Base-by-base conservation (phyloP, 2,329 filamentous ascomycete genomes). In the Epichloe gansuensis region DNA sequence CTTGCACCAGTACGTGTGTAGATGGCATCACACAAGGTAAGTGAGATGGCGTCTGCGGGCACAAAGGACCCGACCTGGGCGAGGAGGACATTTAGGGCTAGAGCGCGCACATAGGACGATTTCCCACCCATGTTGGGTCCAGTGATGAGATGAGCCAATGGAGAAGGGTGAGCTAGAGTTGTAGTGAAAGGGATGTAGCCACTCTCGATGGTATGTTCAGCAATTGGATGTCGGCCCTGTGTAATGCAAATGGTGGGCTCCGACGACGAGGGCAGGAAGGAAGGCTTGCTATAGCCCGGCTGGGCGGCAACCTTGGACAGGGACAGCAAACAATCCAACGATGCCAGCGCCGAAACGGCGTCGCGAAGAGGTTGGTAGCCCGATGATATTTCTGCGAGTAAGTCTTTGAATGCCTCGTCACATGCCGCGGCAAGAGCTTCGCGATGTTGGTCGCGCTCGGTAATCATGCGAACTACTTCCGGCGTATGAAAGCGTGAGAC, bases 91-190 rank as follows among this genome's bases (percentile, higher is more conserved):
- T 97, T 89, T 6, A 98, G 80, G 9, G 93, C 91, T 44, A 95
- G 82, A 58, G 90, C 87, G 50, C 93, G 88, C 23, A 98, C 91
- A 66, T 95, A 98, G 53, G 86, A 93, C n/a, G 89, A 95, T 65
- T 98, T 98, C 52, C 93, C 93, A 61, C 93, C 93, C 93, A 98
- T 98, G 71, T 98, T 98, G 34, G 93, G 93, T 0, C 93, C 93
- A 0, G 93, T 98, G 61, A 98, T 84, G 52, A 97, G 83, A 59
- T 96, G 80, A 2, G 89, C 88, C 5, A 87, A 77, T 0, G 81
- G 78, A 0, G 74, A 64, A 1, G 81, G 76, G 3, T 81, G 77
- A n/a, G 80, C 76, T 46, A 97, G 78, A 2, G 78, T 71, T 11
- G 89, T 85, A 61, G 85, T 81, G 68, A 98, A 98, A 46, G 93